Percentiles rank a stretch among this genome's conserved stretches.
Evolutionary conservation across 768 basidiomycete genomes (phyloP).

Genomic region (Leucosporidium creatinivorum): DNA sequence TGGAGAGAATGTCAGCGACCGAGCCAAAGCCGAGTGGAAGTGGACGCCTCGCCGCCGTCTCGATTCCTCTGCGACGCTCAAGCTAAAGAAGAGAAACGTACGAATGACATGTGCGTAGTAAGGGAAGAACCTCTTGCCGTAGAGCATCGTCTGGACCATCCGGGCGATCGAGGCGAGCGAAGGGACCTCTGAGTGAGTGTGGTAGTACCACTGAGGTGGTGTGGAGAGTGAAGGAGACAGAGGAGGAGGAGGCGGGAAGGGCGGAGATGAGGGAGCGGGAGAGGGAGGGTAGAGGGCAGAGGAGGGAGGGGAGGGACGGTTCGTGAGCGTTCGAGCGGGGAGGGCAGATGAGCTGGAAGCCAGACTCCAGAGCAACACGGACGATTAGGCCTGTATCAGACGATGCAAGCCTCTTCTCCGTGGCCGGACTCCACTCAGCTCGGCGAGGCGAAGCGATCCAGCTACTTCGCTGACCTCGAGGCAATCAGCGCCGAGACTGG

Average conservation of each 20-base stretch:
- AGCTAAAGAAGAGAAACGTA: conserved; percentile 10
- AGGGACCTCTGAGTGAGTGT: conserved; percentile 96
- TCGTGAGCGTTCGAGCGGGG: no score
- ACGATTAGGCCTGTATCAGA: no score
- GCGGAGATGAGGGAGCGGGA: no score
- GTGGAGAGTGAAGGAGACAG: background rate
- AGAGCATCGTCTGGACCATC: conserved; percentile 96
- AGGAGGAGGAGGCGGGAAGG: background rate
- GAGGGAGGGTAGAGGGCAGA: background rate
- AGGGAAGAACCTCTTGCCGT: conserved; percentile 92
- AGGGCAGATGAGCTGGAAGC: no score
- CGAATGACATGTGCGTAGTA: conserved; percentile 82
- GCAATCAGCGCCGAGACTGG: no score
- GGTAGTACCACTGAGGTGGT: conserved; percentile 66
- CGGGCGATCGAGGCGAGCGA: conserved; percentile 94
- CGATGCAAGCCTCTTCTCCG: no score
- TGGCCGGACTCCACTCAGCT: no score
- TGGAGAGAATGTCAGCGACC: background rate
- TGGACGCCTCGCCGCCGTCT: no score
- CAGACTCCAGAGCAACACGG: no score
- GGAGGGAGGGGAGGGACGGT: background rate
- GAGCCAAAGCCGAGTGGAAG: background rate
- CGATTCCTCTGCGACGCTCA: no score
- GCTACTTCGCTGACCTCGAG: no score
- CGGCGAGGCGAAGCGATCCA: no score